Percentiles rank a stretch among this genome's conserved stretches.
These are phyloP conservation scores for Dactylonectria macrodidyma DNA, from an alignment of 2,329 filamentous ascomycete species.

Conservation along the genomic window DNA sequence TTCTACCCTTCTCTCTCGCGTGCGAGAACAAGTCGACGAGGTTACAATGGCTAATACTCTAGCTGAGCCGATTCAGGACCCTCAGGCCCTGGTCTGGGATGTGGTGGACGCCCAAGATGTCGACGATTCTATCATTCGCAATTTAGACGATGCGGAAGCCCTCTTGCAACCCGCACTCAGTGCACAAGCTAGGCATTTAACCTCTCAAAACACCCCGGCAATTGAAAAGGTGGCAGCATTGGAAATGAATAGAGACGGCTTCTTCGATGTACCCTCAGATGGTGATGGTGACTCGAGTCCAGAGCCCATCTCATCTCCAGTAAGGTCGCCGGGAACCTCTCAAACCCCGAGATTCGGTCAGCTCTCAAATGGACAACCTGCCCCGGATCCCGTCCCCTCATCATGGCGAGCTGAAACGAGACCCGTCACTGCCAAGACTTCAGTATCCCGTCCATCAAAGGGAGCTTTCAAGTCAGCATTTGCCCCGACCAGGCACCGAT, in stretches of 20 bases:
- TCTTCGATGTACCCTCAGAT: conserved; percentile 46
- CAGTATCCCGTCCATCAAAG: conserved; percentile 46
- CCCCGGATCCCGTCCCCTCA: conserved; percentile 43
- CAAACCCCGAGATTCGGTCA: conserved; percentile 26
- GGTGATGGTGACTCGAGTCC: conserved; percentile 44
- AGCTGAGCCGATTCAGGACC: conserved; percentile 21
- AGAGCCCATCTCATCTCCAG: conserved; percentile 39
- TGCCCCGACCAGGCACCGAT: conserved; percentile 63
- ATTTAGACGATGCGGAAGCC: conserved; percentile 71
- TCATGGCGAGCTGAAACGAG: conserved; percentile 50
- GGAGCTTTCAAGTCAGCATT: conserved; percentile 62
- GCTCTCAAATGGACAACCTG: conserved; percentile 19
- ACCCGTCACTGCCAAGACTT: conserved; percentile 35
- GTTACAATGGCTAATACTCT: conserved; percentile 30
- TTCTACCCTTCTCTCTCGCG: background rate
- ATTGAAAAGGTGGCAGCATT: conserved; percentile 71
- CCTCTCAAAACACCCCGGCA: conserved; percentile 68
- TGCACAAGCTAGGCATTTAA: conserved; percentile 68
- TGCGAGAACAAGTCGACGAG: background rate
- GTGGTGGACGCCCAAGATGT: conserved; percentile 35
- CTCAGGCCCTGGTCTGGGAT: conserved; percentile 19
- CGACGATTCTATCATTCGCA: conserved; percentile 49
- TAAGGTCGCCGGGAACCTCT: conserved; percentile 25
- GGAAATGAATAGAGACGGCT: conserved; percentile 54
- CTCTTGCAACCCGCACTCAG: conserved; percentile 73